These are phyloP conservation scores for Betula pendula DNA, from an alignment of 306 rosid genomes.

Conservation along the genomic window DNA sequence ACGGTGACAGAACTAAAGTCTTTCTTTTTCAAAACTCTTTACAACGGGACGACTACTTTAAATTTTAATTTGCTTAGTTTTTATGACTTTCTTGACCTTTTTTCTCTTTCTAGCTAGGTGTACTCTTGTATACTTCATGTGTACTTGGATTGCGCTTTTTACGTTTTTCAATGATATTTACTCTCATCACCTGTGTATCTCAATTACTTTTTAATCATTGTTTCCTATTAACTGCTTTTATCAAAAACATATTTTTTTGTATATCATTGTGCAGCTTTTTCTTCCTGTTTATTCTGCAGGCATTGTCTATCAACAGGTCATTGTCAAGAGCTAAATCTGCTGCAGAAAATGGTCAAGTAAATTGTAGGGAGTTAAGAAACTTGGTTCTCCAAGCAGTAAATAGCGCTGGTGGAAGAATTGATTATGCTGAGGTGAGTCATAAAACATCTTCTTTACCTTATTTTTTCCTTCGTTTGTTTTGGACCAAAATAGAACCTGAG, in stretches of 20 bases:
- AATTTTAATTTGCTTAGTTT: too few relatives aligned
- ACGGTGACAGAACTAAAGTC: too few relatives aligned
- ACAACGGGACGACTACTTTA: too few relatives aligned
- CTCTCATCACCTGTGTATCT: background rate
- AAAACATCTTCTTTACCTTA: background rate
- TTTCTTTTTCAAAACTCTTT: too few relatives aligned
- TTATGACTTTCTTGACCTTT: background rate
- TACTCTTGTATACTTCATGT: too few relatives aligned
- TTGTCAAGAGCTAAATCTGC: slow-evolving; percentile 60
- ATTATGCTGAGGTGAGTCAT: slow-evolving; percentile 78
- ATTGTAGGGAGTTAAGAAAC: slow-evolving; percentile 54
- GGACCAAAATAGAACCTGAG: background rate
- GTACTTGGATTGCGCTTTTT: too few relatives aligned
- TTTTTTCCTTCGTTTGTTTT: background rate
- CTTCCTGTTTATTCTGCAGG: slow-evolving; percentile 39
- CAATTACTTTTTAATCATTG: background rate
- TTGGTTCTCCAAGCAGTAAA: slow-evolving; percentile 45
- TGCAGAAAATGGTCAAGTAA: slow-evolving; percentile 60
- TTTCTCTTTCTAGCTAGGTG: background rate
- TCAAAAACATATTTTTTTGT: background rate
- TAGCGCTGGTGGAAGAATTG: slow-evolving; percentile 81
- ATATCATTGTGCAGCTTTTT: background rate
- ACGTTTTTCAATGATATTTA: too few relatives aligned
- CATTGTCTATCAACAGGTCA: slow-evolving; percentile 72
- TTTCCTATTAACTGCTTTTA: background rate